Percentiles rank a stretch among this genome's conserved stretches.
Evolutionary conservation across 2,329 filamentous ascomycete genomes (phyloP).

Genomic region (Aspergillus flavus): DNA sequence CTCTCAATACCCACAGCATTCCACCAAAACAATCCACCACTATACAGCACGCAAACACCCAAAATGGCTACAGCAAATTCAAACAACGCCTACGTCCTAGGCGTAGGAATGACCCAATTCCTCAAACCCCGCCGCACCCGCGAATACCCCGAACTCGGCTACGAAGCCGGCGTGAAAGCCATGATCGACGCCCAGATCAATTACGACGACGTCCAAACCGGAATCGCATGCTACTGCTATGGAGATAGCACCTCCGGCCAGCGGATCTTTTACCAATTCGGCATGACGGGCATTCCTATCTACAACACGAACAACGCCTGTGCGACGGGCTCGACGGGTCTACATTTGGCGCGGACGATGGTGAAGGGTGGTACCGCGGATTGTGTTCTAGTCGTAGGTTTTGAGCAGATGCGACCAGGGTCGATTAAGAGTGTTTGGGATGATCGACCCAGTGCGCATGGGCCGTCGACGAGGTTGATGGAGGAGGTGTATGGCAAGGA

Average conservation of each 20-base stretch:
- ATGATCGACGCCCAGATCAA: slow-evolving; percentile 75
- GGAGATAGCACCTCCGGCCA: slow-evolving; percentile 92
- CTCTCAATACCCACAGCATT: not conserved
- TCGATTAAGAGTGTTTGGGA: not conserved
- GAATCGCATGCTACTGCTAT: slow-evolving; percentile 95
- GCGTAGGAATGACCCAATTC: slow-evolving; percentile 98
- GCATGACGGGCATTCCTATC: slow-evolving; percentile 93
- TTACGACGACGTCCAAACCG: slow-evolving; percentile 94
- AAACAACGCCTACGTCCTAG: slow-evolving; percentile 70
- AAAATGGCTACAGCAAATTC: not conserved
- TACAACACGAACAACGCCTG: slow-evolving; percentile 99
- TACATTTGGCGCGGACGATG: slow-evolving; percentile 78
- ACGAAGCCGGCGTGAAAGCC: slow-evolving; percentile 85
- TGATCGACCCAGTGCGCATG: slow-evolving; percentile 77
- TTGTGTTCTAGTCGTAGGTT: slow-evolving; percentile 92
- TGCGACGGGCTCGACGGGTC: slow-evolving; percentile 86
- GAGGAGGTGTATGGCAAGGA: slow-evolving; percentile 74
- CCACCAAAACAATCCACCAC: accelerated
- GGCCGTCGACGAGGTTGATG: slow-evolving; percentile 75
- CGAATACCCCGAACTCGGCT: slow-evolving; percentile 91
- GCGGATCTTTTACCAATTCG: slow-evolving; percentile 97
- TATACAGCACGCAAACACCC: not conserved
- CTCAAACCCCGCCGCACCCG: slow-evolving; percentile 93
- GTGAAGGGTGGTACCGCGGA: slow-evolving; percentile 78
- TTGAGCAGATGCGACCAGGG: slow-evolving; percentile 96